Evolutionary conservation across 257 asterid genomes (phyloP).

Genomic region (Jaltomata sinuosa): DNA sequence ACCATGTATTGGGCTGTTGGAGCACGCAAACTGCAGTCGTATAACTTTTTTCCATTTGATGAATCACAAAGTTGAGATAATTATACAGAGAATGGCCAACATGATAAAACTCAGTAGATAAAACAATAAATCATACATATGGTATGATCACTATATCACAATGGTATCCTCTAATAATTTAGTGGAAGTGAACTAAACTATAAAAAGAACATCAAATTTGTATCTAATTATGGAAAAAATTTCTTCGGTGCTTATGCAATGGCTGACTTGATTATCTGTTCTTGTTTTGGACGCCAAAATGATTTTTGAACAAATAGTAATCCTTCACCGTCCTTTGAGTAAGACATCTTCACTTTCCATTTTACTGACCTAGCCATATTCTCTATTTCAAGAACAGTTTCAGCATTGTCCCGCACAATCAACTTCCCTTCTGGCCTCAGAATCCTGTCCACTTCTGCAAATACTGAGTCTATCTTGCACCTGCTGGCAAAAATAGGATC

Average conservation of each 20-base stretch:
- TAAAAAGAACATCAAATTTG: not conserved
- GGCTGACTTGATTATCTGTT: conserved; percentile 6
- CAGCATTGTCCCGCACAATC: conserved; percentile 11
- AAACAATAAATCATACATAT: not conserved
- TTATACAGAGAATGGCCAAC: not conserved
- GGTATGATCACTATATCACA: not conserved
- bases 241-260: not conserved
- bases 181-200: not conserved
- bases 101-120: not conserved
- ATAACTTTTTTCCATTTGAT: not conserved
- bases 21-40: not conserved
- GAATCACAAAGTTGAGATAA: not conserved
- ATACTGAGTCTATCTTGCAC: not conserved
- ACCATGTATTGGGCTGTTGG: not conserved
- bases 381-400: conserved; percentile 10
- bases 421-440: conserved; percentile 14
- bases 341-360: conserved; percentile 8
- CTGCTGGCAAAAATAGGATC: not conserved
- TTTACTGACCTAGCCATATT: conserved; percentile 3
- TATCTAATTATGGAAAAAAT: not conserved
- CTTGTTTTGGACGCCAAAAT: conserved; percentile 8
- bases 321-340: conserved; percentile 13
- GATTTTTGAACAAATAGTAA: conserved; percentile 11
- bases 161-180: not conserved
- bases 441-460: conserved; percentile 16